These are phyloP conservation scores for Salix suchowensis DNA, from an alignment of 345 rosid species.

Conservation along the genomic window DNA sequence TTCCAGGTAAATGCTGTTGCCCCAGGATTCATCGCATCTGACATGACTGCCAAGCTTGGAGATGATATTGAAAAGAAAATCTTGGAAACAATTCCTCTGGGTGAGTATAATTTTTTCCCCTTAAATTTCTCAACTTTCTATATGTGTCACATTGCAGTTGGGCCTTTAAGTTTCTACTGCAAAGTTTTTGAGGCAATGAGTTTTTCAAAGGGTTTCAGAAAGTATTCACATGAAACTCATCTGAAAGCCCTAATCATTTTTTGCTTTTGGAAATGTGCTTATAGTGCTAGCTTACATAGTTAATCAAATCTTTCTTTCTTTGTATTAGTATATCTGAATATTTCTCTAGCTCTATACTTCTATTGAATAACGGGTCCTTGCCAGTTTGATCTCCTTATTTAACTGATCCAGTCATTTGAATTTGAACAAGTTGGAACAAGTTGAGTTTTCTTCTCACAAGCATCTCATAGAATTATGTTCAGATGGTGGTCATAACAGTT, in stretches of 20 bases:
- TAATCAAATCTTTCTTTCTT: not conserved
- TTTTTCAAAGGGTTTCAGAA: not conserved
- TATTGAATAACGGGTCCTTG: not conserved
- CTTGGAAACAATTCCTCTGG: slow-evolving; percentile 77
- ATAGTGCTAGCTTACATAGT: not conserved
- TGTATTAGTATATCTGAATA: not conserved
- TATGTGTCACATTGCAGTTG: not conserved
- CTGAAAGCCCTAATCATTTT: not conserved
- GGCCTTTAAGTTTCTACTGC: not conserved
- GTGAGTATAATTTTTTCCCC: slow-evolving; percentile 28
- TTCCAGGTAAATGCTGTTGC: slow-evolving; percentile 85
- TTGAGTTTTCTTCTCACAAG: not conserved
- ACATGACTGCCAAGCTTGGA: slow-evolving; percentile 75
- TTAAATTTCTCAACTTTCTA: not conserved
- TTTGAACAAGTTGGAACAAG: not conserved
- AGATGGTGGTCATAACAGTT: not conserved
- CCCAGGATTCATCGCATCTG: slow-evolving; percentile 81
- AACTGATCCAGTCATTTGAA: not conserved
- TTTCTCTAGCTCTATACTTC: not conserved
- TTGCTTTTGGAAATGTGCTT: not conserved
- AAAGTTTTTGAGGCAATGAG: not conserved
- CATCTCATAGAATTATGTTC: not conserved
- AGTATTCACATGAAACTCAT: not conserved
- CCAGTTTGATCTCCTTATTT: not conserved
- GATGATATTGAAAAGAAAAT: slow-evolving; percentile 89